A percentile compares a stretch with the other conserved stretches of the same genome.
Evolutionary conservation across 306 rosid species (phyloP).

Genomic region (Trichosanthes truncata): DNA sequence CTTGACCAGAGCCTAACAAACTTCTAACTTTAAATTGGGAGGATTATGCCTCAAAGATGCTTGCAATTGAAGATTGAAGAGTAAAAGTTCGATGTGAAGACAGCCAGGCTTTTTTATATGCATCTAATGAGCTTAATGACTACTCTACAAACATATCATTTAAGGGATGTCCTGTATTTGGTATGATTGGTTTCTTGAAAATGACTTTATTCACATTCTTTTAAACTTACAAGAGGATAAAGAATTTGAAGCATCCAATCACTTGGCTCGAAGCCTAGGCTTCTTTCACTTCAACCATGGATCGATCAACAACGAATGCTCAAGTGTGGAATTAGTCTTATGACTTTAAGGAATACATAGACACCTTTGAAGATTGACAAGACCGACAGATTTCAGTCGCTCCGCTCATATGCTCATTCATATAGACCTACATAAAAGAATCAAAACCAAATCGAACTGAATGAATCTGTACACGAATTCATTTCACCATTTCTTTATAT

Average conservation of each 20-base stretch:
- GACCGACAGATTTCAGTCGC: not conserved
- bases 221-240: not conserved
- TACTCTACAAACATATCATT: not conserved
- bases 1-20: not conserved
- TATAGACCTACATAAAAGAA: not conserved
- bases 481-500: constrained; percentile 15
- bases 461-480: not conserved
- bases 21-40: not conserved
- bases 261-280: not conserved
- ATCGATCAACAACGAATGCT: not conserved
- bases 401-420: not conserved
- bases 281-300: not conserved
- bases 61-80: not conserved
- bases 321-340: not conserved
- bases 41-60: not conserved
- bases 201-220: not conserved
- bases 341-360: not conserved
- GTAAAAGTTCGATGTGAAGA: not conserved
- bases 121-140: not conserved
- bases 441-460: constrained; percentile 9
- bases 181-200: not conserved
- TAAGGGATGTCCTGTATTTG: too few species aligned
- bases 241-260: not conserved
- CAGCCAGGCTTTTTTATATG: not conserved
- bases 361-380: not conserved